Base-by-base conservation (phyloP, 2,329 filamentous ascomycete genomes). In the Botrytis sinoallii region DNA sequence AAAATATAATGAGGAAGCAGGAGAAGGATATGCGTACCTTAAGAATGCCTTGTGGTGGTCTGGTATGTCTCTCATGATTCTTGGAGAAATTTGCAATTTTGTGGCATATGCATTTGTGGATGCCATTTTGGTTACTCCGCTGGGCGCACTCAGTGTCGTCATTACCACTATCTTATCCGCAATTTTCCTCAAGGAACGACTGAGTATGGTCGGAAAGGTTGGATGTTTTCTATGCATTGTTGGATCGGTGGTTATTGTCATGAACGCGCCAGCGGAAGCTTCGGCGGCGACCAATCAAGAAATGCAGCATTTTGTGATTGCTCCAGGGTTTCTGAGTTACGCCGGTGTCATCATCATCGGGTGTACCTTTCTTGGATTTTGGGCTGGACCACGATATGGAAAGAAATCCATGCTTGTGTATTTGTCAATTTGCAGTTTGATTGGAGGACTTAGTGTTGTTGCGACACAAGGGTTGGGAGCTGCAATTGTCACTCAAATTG, bases 391-490 rank as follows among this genome's bases (percentile, higher is more conserved):
- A 25, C 88, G 92, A 79, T 99, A 95, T 81, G 96, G 95, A 67
- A 98, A 97, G 85, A 95, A 94, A 87, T 95, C 93, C 80, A 98
- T 99, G 96, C 87, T 99, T 82, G 94, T 98, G 48, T 98, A 99
- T 83, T 90, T 99, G 78, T 95, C 92, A 78, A 95, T 99, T 78
- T 99, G 96, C 87, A 97, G 94, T 84, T 89, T 97, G 86, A 90
- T 98, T 75, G 96, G 96, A 76, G 96, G 95, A 1, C 85, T 98
- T 80, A 98, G 94, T 83, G 96, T 98, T 14, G 96, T 98, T 72
- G 92, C 94, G 25, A 98, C 95, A 4, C 95, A 98, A 83, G 96
- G 96, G 29, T 84, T 99, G 61, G 96, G 96, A 70, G 90, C 95
- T 71, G 95, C 95, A 29, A 95, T 99, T 76, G 88, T 98, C 72